Base-by-base conservation (phyloP, 129 eudicot species). In the Scalesia atractyloides region DNA sequence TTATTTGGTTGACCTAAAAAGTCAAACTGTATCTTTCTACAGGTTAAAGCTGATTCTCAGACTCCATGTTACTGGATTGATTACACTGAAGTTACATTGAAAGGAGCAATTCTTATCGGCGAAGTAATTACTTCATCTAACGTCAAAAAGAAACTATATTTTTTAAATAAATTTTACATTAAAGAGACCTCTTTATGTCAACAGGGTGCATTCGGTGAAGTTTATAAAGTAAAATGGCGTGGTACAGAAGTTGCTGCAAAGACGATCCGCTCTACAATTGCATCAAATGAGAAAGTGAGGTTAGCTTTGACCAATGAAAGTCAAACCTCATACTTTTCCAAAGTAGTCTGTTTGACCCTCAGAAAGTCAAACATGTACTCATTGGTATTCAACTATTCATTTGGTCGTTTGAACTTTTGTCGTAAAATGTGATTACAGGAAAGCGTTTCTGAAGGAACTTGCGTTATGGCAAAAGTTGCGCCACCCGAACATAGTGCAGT, bases 171-270 rank as follows among this genome's bases (percentile, higher is more conserved):
- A 30, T 26, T 57, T 36, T 5, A 10, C 13, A 2, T 7, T 41
- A 39, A 78, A 62, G 56, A 20, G 46, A 64, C 41, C 9, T 62
- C 33, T n/a, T 54, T 41, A 22, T 76, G 79, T 14, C 67, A 62
- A 15, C 89, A 88, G 90, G 94, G 87, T 64, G 90, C 87, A 34
- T 88, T 62, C 57, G 94, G 94, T 77, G 94, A 88, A 84, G 83
- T 88, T 74, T 88, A 88, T 57, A 81, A 78, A 36, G 94, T 88
- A 50, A 88, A 78, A 76, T 88, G 88, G 94, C 90, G 94, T 43
- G 90, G 94, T 9, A 88, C 90, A 57, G 87, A 84, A 80, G 94
- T 88, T 62, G 90, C 94, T 56, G 94, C 94, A 9, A 88, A 88
- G 70, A 88, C 90, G 13, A 88, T 88, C 43, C 84, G 94, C 12